Base-by-base conservation (phyloP, 768 basidiomycete species). In the Boletus bicolor region DNA sequence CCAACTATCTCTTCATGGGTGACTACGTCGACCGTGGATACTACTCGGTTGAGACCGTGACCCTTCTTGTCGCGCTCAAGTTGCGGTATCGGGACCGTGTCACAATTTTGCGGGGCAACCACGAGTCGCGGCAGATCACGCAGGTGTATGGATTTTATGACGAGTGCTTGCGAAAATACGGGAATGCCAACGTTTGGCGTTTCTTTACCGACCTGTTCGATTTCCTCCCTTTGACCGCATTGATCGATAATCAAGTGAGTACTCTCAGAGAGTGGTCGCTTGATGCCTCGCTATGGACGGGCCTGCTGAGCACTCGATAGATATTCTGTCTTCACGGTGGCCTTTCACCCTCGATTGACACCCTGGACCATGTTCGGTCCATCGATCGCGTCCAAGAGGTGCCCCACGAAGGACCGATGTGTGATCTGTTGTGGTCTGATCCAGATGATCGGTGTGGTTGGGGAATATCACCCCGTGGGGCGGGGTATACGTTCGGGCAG, bases 121-220 rank as follows among this genome's bases (percentile, higher is more conserved):
- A 99, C 80, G 97, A 99, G 76, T 93, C 91, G 63, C 84, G 97
- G 68, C 97, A 99, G 80, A 99, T 99, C 80, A 99, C 97, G 28
- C 97, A 99, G 73, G 97, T 99, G 19, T 99, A 99, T 68, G 97
- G 97, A 42, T 99, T 99, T 70, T 99, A 99, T 74, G 97, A 99
- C 79, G 97, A 99, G 74, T 99, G 97, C 71, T 80, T 98, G 71
- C 86, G 97, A 73, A 99, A 99, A 80, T 99, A 99, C 76, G 97
- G 97, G 50, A 98, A 98, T 76, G 95, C 96, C 68, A 98, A 98
- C 69, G 96, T 99, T 35, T 99, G 97, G 97, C 88, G 96, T 67
- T 96, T 87, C 81, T 99, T 98, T 73, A 98, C 96, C 68, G 96
- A 98, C 81, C 77, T 98, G 51, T 98, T 99, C 71, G 97, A 98